phyloP scores from a whole-genome alignment of 2,329 filamentous ascomycete genomes.

The Claviceps africana region DNA sequence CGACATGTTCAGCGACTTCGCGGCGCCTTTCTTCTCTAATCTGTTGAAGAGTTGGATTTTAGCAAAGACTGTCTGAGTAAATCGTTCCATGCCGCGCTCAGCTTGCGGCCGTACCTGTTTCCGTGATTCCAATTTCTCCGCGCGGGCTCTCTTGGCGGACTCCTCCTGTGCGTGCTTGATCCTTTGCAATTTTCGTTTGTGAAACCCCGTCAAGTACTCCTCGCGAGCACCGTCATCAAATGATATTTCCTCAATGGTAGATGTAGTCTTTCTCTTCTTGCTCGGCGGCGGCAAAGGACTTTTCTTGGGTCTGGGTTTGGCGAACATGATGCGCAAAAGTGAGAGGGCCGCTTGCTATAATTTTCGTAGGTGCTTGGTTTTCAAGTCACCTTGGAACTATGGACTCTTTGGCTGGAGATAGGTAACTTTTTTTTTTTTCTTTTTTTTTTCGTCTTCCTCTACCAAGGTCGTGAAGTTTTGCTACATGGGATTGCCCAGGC shows the following conservation, averaged over 20 bases:
- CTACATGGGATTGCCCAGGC: not conserved
- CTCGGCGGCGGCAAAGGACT: conserved; percentile 39
- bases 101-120: conserved; percentile 50
- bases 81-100: not conserved
- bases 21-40: conserved; percentile 68
- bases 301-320: conserved; percentile 45
- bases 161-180: conserved; percentile 74
- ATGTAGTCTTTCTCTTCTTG: conserved; percentile 52
- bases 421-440: not conserved
- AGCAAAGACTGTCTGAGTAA: not conserved
- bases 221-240: conserved; percentile 70
- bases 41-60: conserved; percentile 30
- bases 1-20: conserved; percentile 71
- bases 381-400: not conserved
- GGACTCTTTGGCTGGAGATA: not conserved
- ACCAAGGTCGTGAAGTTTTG: not conserved
- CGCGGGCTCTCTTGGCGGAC: conserved; percentile 59
- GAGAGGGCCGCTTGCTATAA: not conserved
- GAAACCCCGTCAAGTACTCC: conserved; percentile 89
- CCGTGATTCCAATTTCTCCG: conserved; percentile 61
- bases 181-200: conserved; percentile 82
- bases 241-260: conserved; percentile 60
- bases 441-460: not conserved
- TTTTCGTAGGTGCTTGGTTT: not conserved
- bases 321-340: conserved; percentile 28